A percentile compares a stretch with the other conserved stretches of the same genome.
Conservation (phyloP, 2,329 filamentous ascomycete genomes). For the Chrysoporthe puriensis region DNA sequence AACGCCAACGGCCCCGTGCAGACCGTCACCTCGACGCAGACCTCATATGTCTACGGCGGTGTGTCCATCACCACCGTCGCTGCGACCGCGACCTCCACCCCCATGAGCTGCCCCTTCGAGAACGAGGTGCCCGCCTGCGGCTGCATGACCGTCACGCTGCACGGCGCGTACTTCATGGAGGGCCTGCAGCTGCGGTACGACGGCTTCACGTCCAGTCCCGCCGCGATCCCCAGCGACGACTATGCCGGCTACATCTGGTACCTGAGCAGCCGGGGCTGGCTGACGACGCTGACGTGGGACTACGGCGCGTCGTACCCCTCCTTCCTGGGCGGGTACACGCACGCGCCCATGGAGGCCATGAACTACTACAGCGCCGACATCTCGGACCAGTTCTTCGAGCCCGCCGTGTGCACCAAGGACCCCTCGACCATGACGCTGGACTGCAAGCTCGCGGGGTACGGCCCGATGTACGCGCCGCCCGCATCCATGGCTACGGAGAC, state of each 20-base stretch:
- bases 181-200: conserved; percentile 1
- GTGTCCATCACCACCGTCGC: conserved; percentile 3
- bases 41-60: background rate
- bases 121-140: conserved; percentile 1
- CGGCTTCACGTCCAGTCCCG: background rate
- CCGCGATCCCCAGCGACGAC: background rate
- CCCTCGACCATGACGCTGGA: conserved; percentile 1
- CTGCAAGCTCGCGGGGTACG: conserved; percentile 1
- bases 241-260: conserved; percentile 2
- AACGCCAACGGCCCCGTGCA: background rate
- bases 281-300: background rate
- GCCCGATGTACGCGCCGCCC: background rate
- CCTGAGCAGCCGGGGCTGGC: conserved; percentile 1
- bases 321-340: background rate
- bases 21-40: background rate
- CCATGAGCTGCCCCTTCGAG: background rate
- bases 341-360: background rate
- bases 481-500: background rate
- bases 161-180: background rate
- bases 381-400: conserved; percentile 6
- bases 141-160: background rate
- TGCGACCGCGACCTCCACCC: background rate
- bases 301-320: background rate
- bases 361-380: conserved; percentile 2
- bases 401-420: conserved; percentile 2